phyloP scores from a whole-genome alignment of 1,284 basidiomycete genomes.

The Anthracocystis panici-leucophaei region DNA sequence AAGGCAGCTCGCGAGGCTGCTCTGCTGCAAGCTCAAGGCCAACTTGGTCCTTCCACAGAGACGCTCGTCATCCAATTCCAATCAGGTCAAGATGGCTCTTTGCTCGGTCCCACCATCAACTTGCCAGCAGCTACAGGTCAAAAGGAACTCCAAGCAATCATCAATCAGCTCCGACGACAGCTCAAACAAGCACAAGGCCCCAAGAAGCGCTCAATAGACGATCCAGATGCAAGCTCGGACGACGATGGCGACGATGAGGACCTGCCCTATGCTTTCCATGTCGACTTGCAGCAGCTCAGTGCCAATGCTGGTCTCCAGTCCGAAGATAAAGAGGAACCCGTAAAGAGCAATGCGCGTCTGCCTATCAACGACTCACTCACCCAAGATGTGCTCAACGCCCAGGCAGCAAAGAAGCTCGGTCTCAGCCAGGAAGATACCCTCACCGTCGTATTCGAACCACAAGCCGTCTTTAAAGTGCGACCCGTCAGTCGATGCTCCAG shows the following conservation, averaged over 20 bases:
- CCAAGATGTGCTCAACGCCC: slow-evolving; percentile 58
- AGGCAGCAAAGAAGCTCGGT: slow-evolving; percentile 60
- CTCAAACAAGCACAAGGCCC: slow-evolving; percentile 38
- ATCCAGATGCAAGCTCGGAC: slow-evolving; percentile 41
- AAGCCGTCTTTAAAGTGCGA: slow-evolving; percentile 93
- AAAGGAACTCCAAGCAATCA: slow-evolving; percentile 61
- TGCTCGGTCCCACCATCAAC: slow-evolving; percentile 64
- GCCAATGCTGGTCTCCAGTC: slow-evolving; percentile 19
- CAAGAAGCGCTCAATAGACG: slow-evolving; percentile 42
- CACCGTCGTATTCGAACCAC: slow-evolving; percentile 74
- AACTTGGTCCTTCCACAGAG: slow-evolving; percentile 58
- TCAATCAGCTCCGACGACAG: slow-evolving; percentile 63
- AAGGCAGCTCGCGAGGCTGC: slow-evolving; percentile 50
- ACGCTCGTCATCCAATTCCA: slow-evolving; percentile 66
- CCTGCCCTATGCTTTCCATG: slow-evolving; percentile 66
- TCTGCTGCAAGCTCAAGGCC: slow-evolving; percentile 48
- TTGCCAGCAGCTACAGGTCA: slow-evolving; percentile 64
- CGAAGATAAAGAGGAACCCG: slow-evolving; percentile 28
- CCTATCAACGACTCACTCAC: slow-evolving; percentile 60
- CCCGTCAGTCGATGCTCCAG: slow-evolving; percentile 93
- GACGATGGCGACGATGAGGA: slow-evolving; percentile 67
- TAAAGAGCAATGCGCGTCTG: slow-evolving; percentile 55
- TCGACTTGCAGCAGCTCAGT: slow-evolving; percentile 48
- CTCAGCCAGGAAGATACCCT: slow-evolving; percentile 66
- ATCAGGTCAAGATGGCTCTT: slow-evolving; percentile 58